These are phyloP conservation scores for Penicillium italicum DNA, from an alignment of 2,329 filamentous ascomycete species.

Conservation along the genomic window DNA sequence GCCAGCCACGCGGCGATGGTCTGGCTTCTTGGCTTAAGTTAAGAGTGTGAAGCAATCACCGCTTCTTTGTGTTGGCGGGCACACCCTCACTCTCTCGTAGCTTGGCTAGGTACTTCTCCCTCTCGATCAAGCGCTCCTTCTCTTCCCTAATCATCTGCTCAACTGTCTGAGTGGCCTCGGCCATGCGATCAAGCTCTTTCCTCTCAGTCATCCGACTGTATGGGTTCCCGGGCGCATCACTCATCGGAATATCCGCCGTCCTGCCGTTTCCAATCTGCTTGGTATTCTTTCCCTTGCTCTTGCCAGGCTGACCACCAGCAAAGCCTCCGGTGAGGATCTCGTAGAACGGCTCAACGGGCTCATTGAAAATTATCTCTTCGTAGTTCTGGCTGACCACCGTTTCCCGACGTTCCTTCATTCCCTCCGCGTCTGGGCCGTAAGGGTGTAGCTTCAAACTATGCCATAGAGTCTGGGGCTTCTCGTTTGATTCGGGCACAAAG, in stretches of 20 bases:
- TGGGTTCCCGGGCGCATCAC: constrained; percentile 63
- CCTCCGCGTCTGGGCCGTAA: constrained; percentile 74
- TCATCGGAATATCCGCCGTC: constrained; percentile 70
- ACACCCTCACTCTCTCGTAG: constrained; percentile 46
- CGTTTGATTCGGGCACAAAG: constrained; percentile 79
- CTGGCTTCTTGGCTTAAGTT: neutral
- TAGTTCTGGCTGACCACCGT: constrained; percentile 76
- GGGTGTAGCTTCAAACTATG: constrained; percentile 89
- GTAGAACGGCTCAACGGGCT: constrained; percentile 89
- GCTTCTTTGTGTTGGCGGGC: constrained; percentile 41
- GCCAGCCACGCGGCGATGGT: neutral
- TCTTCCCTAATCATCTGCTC: constrained; percentile 61
- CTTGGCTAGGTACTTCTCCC: constrained; percentile 60
- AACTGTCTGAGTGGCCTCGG: constrained; percentile 58
- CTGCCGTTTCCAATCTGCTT: constrained; percentile 52
- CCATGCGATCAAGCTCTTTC: constrained; percentile 63
- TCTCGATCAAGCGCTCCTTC: constrained; percentile 57
- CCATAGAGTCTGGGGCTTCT: constrained; percentile 95
- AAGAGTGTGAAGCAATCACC: constrained; percentile 24
- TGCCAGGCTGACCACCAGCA: constrained; percentile 42
- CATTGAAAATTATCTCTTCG: constrained; percentile 95
- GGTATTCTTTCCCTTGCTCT: constrained; percentile 57
- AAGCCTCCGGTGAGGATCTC: constrained; percentile 76
- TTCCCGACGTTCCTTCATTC: constrained; percentile 60
- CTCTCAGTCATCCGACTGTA: constrained; percentile 69